These are phyloP conservation scores for Cercospora sp. DNA, from an alignment of 2,329 filamentous ascomycete species.

Conservation along the genomic window DNA sequence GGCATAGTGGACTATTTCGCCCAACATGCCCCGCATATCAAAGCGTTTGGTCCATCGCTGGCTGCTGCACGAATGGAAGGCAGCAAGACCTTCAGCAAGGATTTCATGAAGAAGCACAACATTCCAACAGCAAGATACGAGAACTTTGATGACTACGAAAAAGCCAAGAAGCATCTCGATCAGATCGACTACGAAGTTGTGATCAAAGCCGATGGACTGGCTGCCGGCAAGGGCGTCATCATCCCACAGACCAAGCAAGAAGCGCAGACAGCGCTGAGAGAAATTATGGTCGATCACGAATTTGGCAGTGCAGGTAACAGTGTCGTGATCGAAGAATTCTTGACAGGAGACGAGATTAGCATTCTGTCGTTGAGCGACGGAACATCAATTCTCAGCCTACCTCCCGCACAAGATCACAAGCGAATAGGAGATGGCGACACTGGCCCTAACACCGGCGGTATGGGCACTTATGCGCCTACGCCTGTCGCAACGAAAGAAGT, in stretches of 20 bases:
- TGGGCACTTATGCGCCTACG: constrained; percentile 92
- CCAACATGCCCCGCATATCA: constrained; percentile 53
- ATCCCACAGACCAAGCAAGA: constrained; percentile 80
- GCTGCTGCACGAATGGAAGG: constrained; percentile 88
- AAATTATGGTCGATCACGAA: constrained; percentile 86
- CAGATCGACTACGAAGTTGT: constrained; percentile 72
- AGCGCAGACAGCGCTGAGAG: constrained; percentile 75
- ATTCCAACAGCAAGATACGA: constrained; percentile 90
- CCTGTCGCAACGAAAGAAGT: constrained; percentile 56
- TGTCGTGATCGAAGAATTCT: constrained; percentile 92
- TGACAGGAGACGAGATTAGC: constrained; percentile 88
- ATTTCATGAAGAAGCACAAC: constrained; percentile 89
- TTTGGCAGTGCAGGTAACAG: constrained; percentile 86
- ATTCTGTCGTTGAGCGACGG: constrained; percentile 92
- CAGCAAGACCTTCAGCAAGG: constrained; percentile 95
- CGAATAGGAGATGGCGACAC: constrained; percentile 85
- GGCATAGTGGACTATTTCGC: constrained; percentile 85
- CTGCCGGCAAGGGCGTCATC: constrained; percentile 93
- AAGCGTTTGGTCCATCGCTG: constrained; percentile 81
- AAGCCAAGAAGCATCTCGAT: constrained; percentile 65
- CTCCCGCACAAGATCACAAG: constrained; percentile 96
- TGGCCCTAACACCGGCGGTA: constrained; percentile 93
- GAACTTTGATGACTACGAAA: constrained; percentile 63
- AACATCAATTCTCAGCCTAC: constrained; percentile 76
- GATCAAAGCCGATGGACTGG: constrained; percentile 90